phyloP scores from a whole-genome alignment of 2,329 filamentous ascomycete species.

The Cladosporium cucumerinum region DNA sequence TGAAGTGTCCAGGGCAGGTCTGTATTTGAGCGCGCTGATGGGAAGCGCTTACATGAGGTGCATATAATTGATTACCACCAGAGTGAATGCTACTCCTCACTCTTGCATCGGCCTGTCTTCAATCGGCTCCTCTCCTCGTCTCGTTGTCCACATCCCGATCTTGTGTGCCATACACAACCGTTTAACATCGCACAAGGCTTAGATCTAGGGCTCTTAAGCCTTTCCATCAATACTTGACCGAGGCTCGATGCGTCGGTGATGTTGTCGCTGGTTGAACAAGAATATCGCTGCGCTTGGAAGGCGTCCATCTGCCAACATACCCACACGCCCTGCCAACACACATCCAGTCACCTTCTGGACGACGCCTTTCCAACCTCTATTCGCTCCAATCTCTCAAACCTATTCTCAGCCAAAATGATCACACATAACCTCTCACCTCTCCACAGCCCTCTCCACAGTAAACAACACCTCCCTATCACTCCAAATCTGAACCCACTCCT shows the following conservation, averaged over 20 bases:
- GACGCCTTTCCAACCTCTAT: neutral
- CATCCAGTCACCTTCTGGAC: neutral
- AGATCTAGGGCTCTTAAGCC: neutral
- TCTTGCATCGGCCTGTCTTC: neutral
- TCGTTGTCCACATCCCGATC: neutral
- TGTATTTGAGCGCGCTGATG: neutral
- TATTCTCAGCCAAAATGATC: neutral
- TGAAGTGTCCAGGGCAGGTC: neutral
- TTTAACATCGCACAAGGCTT: neutral
- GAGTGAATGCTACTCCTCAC: neutral
- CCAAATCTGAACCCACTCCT: conserved; percentile 38
- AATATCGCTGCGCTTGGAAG: neutral
- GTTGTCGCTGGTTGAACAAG: neutral
- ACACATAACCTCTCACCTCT: neutral
- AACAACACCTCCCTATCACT: conserved; percentile 46
- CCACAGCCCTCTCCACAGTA: conserved; percentile 40
- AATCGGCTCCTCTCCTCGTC: neutral
- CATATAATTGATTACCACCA: neutral
- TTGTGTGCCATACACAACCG: neutral
- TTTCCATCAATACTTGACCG: neutral
- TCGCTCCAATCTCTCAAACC: neutral
- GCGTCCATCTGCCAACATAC: neutral
- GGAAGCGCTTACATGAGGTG: neutral
- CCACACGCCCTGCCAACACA: neutral
- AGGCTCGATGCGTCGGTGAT: neutral